These are phyloP conservation scores for Malassezia pachydermatis DNA, from an alignment of 1,284 basidiomycete genomes.

Conservation along the genomic window DNA sequence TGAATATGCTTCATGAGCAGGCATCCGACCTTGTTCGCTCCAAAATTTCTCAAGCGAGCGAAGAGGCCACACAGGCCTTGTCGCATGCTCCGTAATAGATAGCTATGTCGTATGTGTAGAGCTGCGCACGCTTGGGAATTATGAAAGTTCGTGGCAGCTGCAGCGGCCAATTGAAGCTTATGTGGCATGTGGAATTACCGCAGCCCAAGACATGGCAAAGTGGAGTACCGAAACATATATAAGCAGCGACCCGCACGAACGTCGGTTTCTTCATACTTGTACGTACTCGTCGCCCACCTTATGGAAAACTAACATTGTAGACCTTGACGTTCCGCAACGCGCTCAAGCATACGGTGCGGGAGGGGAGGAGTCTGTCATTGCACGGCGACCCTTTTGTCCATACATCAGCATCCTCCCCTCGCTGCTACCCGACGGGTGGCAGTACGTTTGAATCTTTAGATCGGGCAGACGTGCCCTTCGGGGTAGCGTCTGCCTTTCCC, in stretches of 20 bases:
- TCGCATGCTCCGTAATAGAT: slow-evolving; percentile 10
- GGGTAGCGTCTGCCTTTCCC: slow-evolving; percentile 15
- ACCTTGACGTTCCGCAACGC: slow-evolving; percentile 22
- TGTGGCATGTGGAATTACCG: background rate
- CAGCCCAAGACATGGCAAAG: too few species aligned
- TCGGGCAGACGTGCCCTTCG: slow-evolving; percentile 18
- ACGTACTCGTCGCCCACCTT: background rate
- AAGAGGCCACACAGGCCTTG: slow-evolving; percentile 11
- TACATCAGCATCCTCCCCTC: slow-evolving; percentile 17
- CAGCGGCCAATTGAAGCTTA: slow-evolving; percentile 17
- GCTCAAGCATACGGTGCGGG: slow-evolving; percentile 22
- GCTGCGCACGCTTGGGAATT: slow-evolving; percentile 1
- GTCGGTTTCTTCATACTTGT: slow-evolving; percentile 22
- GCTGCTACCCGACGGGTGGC: slow-evolving; percentile 20
- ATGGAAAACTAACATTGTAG: slow-evolving; percentile 3
- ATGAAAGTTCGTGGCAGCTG: background rate
- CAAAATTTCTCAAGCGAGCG: slow-evolving; percentile 2
- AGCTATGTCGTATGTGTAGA: background rate
- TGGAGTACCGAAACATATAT: too few species aligned
- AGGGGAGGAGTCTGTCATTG: slow-evolving; percentile 19
- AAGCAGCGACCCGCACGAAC: too few species aligned
- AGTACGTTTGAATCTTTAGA: slow-evolving; percentile 23
- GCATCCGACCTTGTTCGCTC: slow-evolving; percentile 2
- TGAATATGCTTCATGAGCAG: slow-evolving; percentile 1
- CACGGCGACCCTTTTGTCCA: slow-evolving; percentile 23